These are phyloP conservation scores for Curvularia hawaiiensis DNA, from an alignment of 2,329 filamentous ascomycete species.

Conservation along the genomic window DNA sequence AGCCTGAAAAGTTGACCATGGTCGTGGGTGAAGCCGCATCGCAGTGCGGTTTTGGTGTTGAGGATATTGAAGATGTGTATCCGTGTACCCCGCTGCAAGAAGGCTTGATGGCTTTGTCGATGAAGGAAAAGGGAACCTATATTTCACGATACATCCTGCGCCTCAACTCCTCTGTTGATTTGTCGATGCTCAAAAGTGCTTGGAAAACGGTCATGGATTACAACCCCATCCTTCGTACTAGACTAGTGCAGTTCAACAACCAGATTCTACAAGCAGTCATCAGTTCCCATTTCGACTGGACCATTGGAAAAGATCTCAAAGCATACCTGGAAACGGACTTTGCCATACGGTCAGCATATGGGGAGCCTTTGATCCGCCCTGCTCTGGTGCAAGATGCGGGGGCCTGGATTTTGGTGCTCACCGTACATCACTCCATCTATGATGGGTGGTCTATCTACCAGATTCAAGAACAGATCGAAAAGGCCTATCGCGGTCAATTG, in stretches of 20 bases:
- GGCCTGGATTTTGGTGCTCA: neutral
- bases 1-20: neutral
- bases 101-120: conserved; percentile 1
- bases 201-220: neutral
- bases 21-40: neutral
- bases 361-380: neutral
- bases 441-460: neutral
- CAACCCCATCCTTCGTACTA: neutral
- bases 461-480: neutral
- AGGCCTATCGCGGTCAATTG: neutral
- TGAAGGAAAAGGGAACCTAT: neutral
- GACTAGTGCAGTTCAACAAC: neutral
- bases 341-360: neutral
- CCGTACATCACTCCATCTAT: neutral
- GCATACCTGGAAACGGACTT: neutral
- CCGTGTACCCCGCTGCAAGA: conserved; percentile 1
- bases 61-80: conserved; percentile 1
- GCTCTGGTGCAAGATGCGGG: neutral
- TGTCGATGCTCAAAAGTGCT: neutral
- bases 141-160: neutral
- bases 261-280: neutral
- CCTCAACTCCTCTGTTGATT: neutral
- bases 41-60: neutral
- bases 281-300: neutral
- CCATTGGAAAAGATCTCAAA: neutral